These are phyloP conservation scores for Diutina neorugosa DNA, from an alignment of 1,139 yeast genomes.

Conservation along the genomic window DNA sequence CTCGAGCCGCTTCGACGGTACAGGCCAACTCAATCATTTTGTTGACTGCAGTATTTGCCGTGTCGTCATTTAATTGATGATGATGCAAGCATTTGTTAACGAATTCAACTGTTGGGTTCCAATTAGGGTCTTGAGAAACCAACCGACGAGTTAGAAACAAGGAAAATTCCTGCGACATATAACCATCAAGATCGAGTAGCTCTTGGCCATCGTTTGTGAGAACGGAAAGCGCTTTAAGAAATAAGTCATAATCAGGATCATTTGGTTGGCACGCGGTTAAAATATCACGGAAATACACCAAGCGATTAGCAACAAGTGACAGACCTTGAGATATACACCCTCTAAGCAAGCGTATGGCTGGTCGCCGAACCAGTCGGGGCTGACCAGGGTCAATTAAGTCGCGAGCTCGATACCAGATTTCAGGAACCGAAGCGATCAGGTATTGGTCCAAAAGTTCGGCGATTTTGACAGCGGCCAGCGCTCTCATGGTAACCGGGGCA, in stretches of 20 bases:
- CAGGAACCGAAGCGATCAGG: conserved; percentile 51
- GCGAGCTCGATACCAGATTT: conserved; percentile 63
- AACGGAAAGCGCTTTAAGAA: conserved; percentile 36
- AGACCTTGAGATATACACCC: neutral
- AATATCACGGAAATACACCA: conserved; percentile 52
- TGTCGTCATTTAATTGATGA: neutral
- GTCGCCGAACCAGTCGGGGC: conserved; percentile 34
- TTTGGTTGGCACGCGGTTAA: conserved; percentile 27
- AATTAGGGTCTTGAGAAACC: neutral
- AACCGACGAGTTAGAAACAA: neutral
- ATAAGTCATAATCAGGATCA: conserved; percentile 45
- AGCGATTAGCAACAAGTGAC: conserved; percentile 14
- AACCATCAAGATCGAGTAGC: conserved; percentile 43
- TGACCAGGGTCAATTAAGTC: conserved; percentile 36
- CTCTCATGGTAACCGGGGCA: conserved; percentile 31
- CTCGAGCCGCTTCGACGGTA: too few relatives aligned
- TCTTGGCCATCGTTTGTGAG: conserved; percentile 55
- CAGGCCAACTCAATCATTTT: neutral
- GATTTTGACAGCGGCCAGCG: conserved; percentile 40
- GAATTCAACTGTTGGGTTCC: neutral
- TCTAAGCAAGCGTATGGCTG: conserved; percentile 25
- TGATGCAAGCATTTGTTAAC: neutral
- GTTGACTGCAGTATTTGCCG: neutral
- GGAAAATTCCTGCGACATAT: conserved; percentile 16
- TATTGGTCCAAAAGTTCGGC: conserved; percentile 38